Conservation (phyloP, 2,329 filamentous ascomycete genomes). For the Neonectria faginata region DNA sequence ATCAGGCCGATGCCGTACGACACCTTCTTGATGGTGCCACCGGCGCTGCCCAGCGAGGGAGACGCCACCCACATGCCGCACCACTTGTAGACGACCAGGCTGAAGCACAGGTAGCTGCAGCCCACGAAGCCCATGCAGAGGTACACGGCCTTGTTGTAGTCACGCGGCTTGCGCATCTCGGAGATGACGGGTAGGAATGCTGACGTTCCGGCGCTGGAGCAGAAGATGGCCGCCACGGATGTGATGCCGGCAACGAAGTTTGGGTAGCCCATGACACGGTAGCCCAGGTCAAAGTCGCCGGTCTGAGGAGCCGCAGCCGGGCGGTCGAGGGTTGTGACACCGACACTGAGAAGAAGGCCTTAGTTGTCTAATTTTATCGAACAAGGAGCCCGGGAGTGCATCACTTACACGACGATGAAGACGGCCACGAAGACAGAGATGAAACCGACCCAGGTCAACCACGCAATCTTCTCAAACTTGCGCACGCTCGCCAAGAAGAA, state of each 20-base stretch:
- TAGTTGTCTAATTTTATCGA: not conserved
- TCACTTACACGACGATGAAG: slow-evolving; percentile 64
- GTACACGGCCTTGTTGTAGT: slow-evolving; percentile 59
- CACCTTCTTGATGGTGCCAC: slow-evolving; percentile 69
- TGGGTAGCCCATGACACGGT: slow-evolving; percentile 65
- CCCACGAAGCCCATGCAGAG: slow-evolving; percentile 69
- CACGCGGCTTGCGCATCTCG: slow-evolving; percentile 66
- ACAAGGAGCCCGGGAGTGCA: too few species aligned
- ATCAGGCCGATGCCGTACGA: slow-evolving; percentile 69
- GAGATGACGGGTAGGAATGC: slow-evolving; percentile 74
- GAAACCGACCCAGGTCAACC: slow-evolving; percentile 72
- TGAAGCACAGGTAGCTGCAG: slow-evolving; percentile 68
- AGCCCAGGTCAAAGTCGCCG: slow-evolving; percentile 70
- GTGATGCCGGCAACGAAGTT: slow-evolving; percentile 70
- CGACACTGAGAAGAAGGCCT: slow-evolving; percentile 52
- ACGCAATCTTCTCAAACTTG: slow-evolving; percentile 71
- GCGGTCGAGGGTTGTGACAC: slow-evolving; percentile 66
- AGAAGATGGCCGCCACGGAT: slow-evolving; percentile 69
- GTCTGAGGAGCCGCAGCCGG: slow-evolving; percentile 71
- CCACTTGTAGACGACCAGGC: slow-evolving; percentile 70
- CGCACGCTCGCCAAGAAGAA: slow-evolving; percentile 64
- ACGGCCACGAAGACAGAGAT: slow-evolving; percentile 68
- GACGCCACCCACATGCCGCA: slow-evolving; percentile 72
- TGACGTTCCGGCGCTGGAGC: slow-evolving; percentile 68
- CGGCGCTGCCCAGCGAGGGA: slow-evolving; percentile 71